Evolutionary conservation across 805 yeast genomes (phyloP).

Genomic region (Priceomyces melissophilus): DNA sequence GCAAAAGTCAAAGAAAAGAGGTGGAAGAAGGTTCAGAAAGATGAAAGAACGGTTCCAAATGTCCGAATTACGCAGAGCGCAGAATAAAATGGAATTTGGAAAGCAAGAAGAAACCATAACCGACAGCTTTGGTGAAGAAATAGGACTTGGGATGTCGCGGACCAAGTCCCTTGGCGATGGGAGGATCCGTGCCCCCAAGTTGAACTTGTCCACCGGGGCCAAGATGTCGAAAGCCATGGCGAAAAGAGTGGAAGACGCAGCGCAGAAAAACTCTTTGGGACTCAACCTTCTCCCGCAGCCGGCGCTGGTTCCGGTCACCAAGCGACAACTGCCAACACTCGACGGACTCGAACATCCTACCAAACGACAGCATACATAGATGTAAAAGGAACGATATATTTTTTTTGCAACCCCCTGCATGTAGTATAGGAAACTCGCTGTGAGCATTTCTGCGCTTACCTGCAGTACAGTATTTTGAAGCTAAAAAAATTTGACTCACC

Average conservation of each 20-base stretch:
- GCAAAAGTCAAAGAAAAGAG: conserved; percentile 74
- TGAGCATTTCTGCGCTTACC: too few relatives aligned
- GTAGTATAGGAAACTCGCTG: too few relatives aligned
- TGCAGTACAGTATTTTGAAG: too few relatives aligned
- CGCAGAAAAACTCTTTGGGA: neutral
- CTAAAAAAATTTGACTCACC: conserved; percentile 1
- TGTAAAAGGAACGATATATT: too few relatives aligned
- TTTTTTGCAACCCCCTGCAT: neutral
- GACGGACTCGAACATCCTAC: too few relatives aligned
- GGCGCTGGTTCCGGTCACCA: too few relatives aligned
- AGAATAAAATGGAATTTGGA: conserved; percentile 82
- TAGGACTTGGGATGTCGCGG: conserved; percentile 75
- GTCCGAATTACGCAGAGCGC: conserved; percentile 79
- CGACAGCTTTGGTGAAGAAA: conserved; percentile 74
- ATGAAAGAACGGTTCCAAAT: conserved; percentile 75
- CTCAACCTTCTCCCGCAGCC: too few relatives aligned
- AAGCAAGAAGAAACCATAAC: conserved; percentile 58
- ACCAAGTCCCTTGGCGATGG: conserved; percentile 10
- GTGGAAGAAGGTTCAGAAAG: conserved; percentile 78
- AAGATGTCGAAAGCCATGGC: conserved; percentile 62
- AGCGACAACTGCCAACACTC: too few relatives aligned
- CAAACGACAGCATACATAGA: too few relatives aligned
- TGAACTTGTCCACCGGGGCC: conserved; percentile 49
- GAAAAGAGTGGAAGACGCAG: conserved; percentile 33
- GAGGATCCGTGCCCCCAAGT: conserved; percentile 21